Base-by-base conservation (phyloP, 1,284 basidiomycete genomes). In the Puccinia sorghi region DNA sequence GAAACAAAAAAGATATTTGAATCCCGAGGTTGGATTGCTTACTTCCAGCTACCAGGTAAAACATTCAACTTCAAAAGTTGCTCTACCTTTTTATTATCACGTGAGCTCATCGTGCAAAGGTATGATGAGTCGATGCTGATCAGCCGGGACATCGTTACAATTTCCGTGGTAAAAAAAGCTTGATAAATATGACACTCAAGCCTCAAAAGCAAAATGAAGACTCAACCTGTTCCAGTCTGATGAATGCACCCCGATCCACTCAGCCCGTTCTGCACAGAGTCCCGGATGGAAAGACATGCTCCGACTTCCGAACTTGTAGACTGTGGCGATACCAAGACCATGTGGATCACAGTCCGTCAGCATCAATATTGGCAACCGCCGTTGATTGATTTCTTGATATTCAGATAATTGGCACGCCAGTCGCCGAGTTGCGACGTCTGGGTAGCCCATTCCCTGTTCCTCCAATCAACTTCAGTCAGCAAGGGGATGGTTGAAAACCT, bases 341-440 rank as follows among this genome's bases (percentile, higher is more conserved):
- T 92, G 92, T 0, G 94, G 90, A 84, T 97, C 94, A 0, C 89
- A 91, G 82, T 97, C 94, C 5, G 96, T 91, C n/a, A 97, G 85
- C 0, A 88, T 90, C 73, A 91, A 84, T 63, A 95, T 87, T 0
- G 90, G 90, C 43, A 92, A 48, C 20, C 39, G 69, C 12, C 69
- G 69, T 52, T 71, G 12, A 20, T 56, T 25, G 86, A 15, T 91
- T 88, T 89, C 83, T 80, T 5, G 91, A 90, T 88, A 88, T 71
- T 90, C 87, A 0, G 90, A 88, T 0, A 96, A 86, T 0, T 88
- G 88, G 78, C 89, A 89, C 63, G 93, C 88, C 6, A 97, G 86
- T 81, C 94, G 90, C 11, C 93, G 88, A 0, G 94, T 95, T 0
- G 93, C 90, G 1, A 96, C 84, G 83, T 97, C 94, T 0, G 94